phyloP scores from a whole-genome alignment of 1,284 basidiomycete species.

The Garcileccinum viscosum region DNA sequence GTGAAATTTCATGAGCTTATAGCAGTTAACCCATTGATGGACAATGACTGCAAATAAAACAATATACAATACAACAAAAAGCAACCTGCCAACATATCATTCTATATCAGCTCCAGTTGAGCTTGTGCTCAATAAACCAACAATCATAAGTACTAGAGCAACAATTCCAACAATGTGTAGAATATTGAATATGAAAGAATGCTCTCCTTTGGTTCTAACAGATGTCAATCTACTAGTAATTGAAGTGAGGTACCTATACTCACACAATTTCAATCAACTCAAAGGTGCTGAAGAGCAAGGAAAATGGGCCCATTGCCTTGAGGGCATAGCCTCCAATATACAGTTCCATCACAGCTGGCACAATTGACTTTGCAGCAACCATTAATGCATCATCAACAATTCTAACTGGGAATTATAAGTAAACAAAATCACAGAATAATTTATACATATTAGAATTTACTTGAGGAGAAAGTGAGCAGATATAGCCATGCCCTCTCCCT shows the following conservation, averaged over 20 bases:
- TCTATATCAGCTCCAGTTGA: conserved; percentile 35
- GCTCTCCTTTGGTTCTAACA: conserved; percentile 29
- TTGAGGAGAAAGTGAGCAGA: conserved; percentile 57
- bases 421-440: conserved; percentile 12
- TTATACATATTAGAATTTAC: conserved; percentile 39
- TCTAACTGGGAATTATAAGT: conserved; percentile 49
- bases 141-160: conserved; percentile 56
- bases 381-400: conserved; percentile 60
- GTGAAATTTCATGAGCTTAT: conserved; percentile 56
- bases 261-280: conserved; percentile 68
- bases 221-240: not conserved
- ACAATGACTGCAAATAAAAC: conserved; percentile 49
- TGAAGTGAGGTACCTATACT: conserved; percentile 31
- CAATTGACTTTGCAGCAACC: conserved; percentile 53
- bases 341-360: conserved; percentile 46
- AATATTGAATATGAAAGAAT: conserved; percentile 44
- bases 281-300: conserved; percentile 59
- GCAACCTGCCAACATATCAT: conserved; percentile 54
- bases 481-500: conserved; percentile 66
- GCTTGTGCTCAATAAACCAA: conserved; percentile 44
- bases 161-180: conserved; percentile 48
- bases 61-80: conserved; percentile 57
- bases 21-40: conserved; percentile 55
- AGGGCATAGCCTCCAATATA: conserved; percentile 58
- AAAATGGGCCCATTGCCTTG: conserved; percentile 59